Base-by-base conservation (phyloP, 371 early-diverging fungal species). In the Lichtheimia ornata region DNA sequence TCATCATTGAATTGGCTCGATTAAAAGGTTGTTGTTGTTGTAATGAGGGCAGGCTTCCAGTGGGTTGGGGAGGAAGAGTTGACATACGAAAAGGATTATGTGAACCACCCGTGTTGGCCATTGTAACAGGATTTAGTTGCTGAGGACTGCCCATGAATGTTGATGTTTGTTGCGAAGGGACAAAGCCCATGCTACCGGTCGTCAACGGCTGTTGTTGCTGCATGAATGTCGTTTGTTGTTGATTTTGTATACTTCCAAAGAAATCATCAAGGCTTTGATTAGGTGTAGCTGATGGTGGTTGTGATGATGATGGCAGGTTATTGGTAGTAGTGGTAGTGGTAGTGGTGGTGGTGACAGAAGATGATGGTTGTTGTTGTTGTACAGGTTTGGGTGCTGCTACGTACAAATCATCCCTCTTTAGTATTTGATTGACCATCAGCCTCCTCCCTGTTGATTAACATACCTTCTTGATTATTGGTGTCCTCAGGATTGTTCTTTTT, bases 221-320 rank as follows among this genome's bases (percentile, higher is more conserved):
- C 20, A 71, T 75, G 13, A 81, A 70, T 4, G 76, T 69, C 0
- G 77, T 70, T 55, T 69, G 77, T 55, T 69, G 77, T 49, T 89
- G 88, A 50, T 86, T 83, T 43, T 91, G 88, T 15, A 91, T 80
- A 47, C 90, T 89, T 5, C 86, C 74, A 70, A 90, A 91, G 65
- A 88, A 90, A 64, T 91, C 91, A 18, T 87, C 79, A 64, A 86
- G 65, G 54, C 86, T 83, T 53, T 18, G 20, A 47, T 84, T 75
- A 59, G 58, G 72, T 67, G 54, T 17, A 4, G 20, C 40, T 61
- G 70, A 17, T 47, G 68, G 71, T 55, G 63, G 69, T 30, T 9
- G 63, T 67, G 7, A 54, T 60, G 7, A 54, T 60, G 3, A 62
- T 42, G 66, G 62, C 66, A 43, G 58, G 42, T 56, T 58, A 61